A percentile compares a stretch with the other conserved stretches of the same genome.
Conservation (phyloP, 2,329 filamentous ascomycete genomes). For the Claviceps sp. region DNA sequence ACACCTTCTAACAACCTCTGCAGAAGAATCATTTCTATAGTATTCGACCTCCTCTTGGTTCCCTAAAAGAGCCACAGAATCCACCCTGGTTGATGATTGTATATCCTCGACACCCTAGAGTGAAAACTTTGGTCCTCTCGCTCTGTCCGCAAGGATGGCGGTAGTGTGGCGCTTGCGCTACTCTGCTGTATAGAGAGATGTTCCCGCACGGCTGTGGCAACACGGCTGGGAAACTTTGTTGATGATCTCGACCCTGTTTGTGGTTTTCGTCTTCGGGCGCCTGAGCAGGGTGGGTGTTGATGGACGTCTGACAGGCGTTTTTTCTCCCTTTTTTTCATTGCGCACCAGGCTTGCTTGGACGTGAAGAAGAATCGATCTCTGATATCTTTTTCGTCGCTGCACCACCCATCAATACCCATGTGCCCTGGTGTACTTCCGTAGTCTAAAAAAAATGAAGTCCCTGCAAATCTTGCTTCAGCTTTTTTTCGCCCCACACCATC, state of each 20-base stretch:
- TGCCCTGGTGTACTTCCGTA: too few species aligned
- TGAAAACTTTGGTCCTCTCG: conserved; percentile 56
- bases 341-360: conserved; percentile 29
- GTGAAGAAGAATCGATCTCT: conserved; percentile 36
- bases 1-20: conserved; percentile 12
- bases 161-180: conserved; percentile 14
- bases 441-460: too few species aligned
- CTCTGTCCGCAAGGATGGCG: conserved; percentile 49
- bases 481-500: too few species aligned
- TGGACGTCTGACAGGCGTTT: conserved; percentile 77
- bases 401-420: too few species aligned
- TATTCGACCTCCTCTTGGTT: conserved; percentile 87
- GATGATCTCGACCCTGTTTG: conserved; percentile 81
- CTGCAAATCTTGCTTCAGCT: too few species aligned
- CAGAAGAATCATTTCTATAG: conserved; percentile 96
- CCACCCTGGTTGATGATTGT: conserved; percentile 86
- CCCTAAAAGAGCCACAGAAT: conserved; percentile 85
- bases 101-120: conserved; percentile 83
- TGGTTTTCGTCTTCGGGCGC: conserved; percentile 62
- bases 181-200: conserved; percentile 65
- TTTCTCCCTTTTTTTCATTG: conserved; percentile 45
- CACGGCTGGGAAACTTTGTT: conserved; percentile 22
- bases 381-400: too few species aligned
- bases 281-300: conserved; percentile 66
- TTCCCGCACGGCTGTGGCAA: conserved; percentile 6